Conservation (phyloP, 1,284 basidiomycete species). For the Sanghuangporus baumii region DNA sequence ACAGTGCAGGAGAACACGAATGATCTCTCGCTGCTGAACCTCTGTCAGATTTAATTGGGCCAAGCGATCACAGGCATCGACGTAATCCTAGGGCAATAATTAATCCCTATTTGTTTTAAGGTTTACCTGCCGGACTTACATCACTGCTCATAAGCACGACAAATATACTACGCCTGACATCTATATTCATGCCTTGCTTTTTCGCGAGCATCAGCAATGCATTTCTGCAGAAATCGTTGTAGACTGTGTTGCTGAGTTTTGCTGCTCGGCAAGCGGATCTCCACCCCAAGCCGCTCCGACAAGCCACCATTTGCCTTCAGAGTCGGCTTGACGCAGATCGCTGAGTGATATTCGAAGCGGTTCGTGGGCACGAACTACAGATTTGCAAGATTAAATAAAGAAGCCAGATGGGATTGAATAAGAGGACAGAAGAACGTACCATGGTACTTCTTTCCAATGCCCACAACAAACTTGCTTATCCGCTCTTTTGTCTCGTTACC, state of each 20-base stretch:
- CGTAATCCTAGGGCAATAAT: slow-evolving; percentile 64
- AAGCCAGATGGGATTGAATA: background rate
- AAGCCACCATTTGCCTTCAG: slow-evolving; percentile 97
- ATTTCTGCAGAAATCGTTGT: slow-evolving; percentile 26
- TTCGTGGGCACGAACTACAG: slow-evolving; percentile 72
- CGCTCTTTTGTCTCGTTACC: slow-evolving; percentile 67
- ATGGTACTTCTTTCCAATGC: slow-evolving; percentile 71
- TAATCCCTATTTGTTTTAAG: slow-evolving; percentile 4
- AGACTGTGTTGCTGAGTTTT: slow-evolving; percentile 32
- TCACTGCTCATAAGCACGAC: slow-evolving; percentile 92
- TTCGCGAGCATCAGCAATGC: slow-evolving; percentile 74
- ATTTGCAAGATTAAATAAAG: background rate
- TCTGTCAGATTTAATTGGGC: slow-evolving; percentile 81
- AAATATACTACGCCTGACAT: slow-evolving; percentile 87
- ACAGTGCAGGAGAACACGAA: slow-evolving; percentile 90
- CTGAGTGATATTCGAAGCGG: slow-evolving; percentile 77
- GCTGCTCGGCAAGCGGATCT: slow-evolving; percentile 75
- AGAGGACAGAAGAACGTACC: slow-evolving; percentile 36
- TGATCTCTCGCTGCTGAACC: slow-evolving; percentile 90
- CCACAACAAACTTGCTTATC: slow-evolving; percentile 80
- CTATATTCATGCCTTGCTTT: slow-evolving; percentile 98
- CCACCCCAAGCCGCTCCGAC: slow-evolving; percentile 96
- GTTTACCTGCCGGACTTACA: slow-evolving; percentile 40
- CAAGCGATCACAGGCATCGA: slow-evolving; percentile 87
- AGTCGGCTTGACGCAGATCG: slow-evolving; percentile 84